Evolutionary conservation across 2,329 filamentous ascomycete species (phyloP), one percentile per base, ranked within the genome.

Genomic region (Penicillium sp.): DNA sequence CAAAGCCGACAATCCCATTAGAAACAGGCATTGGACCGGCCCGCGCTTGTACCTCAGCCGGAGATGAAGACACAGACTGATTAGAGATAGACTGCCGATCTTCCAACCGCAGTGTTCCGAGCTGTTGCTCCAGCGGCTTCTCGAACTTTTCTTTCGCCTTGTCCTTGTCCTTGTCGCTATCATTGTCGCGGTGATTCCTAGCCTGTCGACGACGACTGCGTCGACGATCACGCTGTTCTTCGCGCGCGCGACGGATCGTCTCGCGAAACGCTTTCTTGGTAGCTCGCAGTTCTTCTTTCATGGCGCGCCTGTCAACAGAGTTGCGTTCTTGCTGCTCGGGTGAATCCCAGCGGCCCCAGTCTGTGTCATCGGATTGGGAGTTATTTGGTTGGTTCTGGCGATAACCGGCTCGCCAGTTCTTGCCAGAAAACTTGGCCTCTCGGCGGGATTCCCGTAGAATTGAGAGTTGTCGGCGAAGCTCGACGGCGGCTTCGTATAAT

Each of bases 221-320:
- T 28, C 58, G 54, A n/a, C 60, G 48, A 14, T 67, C 66, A 3
- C 62, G 64, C 41, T 68, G 62, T 49, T 71, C 69, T 7, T 68
- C 63, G n/a, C 68, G 59, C 1, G 70, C 68, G 4, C 68, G 64
- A 3, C 62, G 61, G 13, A 68, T 52, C 5, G 71, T 57, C 8
- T 68, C 65, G 9, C 63, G 57, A 50, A 73, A 72, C 3, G 68
- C 68, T 41, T 71, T 64, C 36, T 63, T 66, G 5, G 70, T 66
- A 1, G 64, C 62, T n/a, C 62, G 60, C 44, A 69, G 59, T 52
- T 73, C 70, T 36, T 66, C 64, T 47, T 70, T 72, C 46, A 71
- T 55, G 1, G 65, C 63, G 3, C 59, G 60, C 14, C 58, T 59
- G 25, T 70, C 64, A 1, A 57, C 57, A 22, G 56, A 52, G 33